phyloP scores from a whole-genome alignment of 768 basidiomycete species.

The Leccinum truebloodii region DNA sequence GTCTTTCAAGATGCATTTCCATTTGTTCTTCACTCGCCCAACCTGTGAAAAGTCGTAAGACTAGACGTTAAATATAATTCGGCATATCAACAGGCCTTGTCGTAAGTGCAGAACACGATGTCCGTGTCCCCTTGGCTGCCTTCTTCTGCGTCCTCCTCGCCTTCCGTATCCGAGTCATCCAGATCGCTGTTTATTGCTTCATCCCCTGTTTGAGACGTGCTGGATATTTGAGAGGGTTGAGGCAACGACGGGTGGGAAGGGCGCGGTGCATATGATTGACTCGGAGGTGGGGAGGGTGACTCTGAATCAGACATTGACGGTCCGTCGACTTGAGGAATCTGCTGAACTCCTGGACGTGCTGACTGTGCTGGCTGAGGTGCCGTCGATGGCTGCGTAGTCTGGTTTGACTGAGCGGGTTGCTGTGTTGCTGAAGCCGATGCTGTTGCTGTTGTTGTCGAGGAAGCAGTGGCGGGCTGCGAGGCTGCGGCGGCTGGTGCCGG shows the following conservation, averaged over 20 bases:
- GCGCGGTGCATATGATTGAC: slow-evolving; percentile 62
- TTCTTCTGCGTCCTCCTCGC: slow-evolving; percentile 81
- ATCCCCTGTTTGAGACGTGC: slow-evolving; percentile 46
- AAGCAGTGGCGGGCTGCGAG: slow-evolving; percentile 16
- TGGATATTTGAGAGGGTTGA: slow-evolving; percentile 48
- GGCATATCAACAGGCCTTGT: slow-evolving; percentile 65
- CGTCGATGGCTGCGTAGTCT: slow-evolving; percentile 9
- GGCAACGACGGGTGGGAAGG: slow-evolving; percentile 75
- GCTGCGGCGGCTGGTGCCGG: slow-evolving; percentile 23
- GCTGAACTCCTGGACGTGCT: slow-evolving; percentile 24
- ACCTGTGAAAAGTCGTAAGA: slow-evolving; percentile 54
- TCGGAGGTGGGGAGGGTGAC: slow-evolving; percentile 68
- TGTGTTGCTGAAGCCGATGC: slow-evolving; percentile 1
- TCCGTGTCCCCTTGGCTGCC: slow-evolving; percentile 76
- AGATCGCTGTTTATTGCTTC: slow-evolving; percentile 97
- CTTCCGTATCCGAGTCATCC: slow-evolving; percentile 91
- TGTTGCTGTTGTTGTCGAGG: slow-evolving; percentile 11
- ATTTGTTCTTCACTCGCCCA: slow-evolving; percentile 99
- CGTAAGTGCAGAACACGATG: slow-evolving; percentile 97
- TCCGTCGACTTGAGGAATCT: slow-evolving; percentile 81
- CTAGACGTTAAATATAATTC: neutral
- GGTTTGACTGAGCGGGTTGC: slow-evolving; percentile 23
- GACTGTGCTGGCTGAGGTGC: slow-evolving; percentile 21
- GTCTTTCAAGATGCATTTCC: slow-evolving; percentile 98
- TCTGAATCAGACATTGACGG: slow-evolving; percentile 69